Percentiles rank a stretch among this genome's conserved stretches.
Evolutionary conservation across 192 early-diverging fungal species (phyloP).

Genomic region (Bifiguratus adelaidae): DNA sequence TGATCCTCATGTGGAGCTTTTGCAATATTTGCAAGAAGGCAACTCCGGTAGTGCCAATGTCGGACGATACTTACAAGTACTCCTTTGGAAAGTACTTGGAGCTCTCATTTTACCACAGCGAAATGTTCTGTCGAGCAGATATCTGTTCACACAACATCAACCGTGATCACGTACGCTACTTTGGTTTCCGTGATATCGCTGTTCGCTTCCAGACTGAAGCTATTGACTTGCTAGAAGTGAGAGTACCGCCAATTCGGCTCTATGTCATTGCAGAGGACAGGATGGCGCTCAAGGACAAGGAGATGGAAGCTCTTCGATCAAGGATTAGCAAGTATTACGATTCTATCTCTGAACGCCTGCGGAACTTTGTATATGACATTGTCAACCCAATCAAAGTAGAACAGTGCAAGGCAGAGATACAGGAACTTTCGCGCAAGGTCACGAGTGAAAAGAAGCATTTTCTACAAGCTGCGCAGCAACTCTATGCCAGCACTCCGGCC

Average conservation of each 20-base stretch:
- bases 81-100: slow-evolving; percentile 98
- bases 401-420: slow-evolving; percentile 57
- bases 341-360: slow-evolving; percentile 72
- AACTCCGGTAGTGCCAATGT: slow-evolving; percentile 70
- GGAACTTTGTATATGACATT: slow-evolving; percentile 69
- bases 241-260: slow-evolving; percentile 56
- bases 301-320: slow-evolving; percentile 53
- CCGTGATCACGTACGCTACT: slow-evolving; percentile 77
- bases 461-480: slow-evolving; percentile 78
- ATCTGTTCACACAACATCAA: slow-evolving; percentile 78
- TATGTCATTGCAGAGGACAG: slow-evolving; percentile 47
- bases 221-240: slow-evolving; percentile 63
- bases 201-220: slow-evolving; percentile 71
- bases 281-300: slow-evolving; percentile 60
- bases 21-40: slow-evolving; percentile 64
- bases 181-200: slow-evolving; percentile 63
- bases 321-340: slow-evolving; percentile 78
- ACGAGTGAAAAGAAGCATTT: slow-evolving; percentile 70
- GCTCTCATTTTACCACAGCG: slow-evolving; percentile 73
- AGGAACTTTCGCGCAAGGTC: slow-evolving; percentile 58
- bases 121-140: slow-evolving; percentile 48
- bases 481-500: slow-evolving; percentile 59
- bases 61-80: slow-evolving; percentile 82
- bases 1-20: slow-evolving; percentile 83
- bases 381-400: slow-evolving; percentile 62